Evolutionary conservation across 768 basidiomycete genomes (phyloP), one percentile per base, ranked within the genome.

Genomic region (Kwoniella sp.): DNA sequence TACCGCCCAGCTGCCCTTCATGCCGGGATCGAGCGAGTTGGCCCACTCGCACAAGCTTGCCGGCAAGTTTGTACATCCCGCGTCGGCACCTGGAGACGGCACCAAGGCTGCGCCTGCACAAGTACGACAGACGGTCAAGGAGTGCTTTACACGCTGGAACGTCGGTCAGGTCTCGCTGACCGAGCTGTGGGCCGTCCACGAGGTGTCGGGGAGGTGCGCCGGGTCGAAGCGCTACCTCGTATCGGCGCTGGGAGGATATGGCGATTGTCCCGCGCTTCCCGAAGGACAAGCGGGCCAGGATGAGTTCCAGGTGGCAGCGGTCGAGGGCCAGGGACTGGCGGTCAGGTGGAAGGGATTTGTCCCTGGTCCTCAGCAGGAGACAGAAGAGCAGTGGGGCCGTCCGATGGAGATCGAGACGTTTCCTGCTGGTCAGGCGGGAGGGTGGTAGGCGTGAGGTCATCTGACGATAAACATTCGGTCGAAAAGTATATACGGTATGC

Each of bases 1-100:
- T 17, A 63, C 68, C 1, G 55, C 58, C 28, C 53, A 62, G 38
- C 46, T 75, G 12, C 73, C 74, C 2, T 74, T 70, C 54, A 66
- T 74, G 56, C 70, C 69, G 14, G 50, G 48, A 3, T 61, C 60
- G 10, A 56, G 57, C n/a, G 68, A 70, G 45, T 52, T 60, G n/a
- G 28, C 57, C 8, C 60, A 69, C 42, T 42, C 65, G 12, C 72
- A 70, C 45, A 63, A 67, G 39, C 53, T 64, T 6, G 62, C 56
- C 17, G 59, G 59, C 3, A 53, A 49, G 29, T 53, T 48, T 43
- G 32, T 48, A n/a, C 50, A 62, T 40, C 56, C 67, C n/a, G 43
- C 40, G 3, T 36, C 55, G 36, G 40, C 48, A 25, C 50, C 56
- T 27, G 62, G 54, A n/a, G 37, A 62, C 50, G 28, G 62, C 25